Conservation (phyloP, 202 grass and related monocot species). For the Digitaria exilis region DNA sequence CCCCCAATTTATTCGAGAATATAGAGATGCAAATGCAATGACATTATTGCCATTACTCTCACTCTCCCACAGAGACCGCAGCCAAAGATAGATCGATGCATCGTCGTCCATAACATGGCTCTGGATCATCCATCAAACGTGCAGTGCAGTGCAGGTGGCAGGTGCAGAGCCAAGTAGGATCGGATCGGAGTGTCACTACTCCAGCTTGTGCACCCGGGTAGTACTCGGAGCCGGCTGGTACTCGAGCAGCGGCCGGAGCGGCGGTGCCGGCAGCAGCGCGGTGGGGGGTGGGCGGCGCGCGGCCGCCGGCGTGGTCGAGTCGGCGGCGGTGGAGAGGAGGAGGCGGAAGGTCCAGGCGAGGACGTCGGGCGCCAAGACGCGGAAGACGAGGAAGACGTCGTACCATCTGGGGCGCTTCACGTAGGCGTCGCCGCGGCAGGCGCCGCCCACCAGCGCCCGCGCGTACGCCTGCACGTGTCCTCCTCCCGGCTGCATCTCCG, state of each 20-base stretch:
- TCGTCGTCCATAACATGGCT: background rate
- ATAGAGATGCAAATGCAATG: background rate
- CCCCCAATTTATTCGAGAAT: too few species aligned
- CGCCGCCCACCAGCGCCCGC: conserved; percentile 65
- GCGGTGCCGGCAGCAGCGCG: conserved; percentile 48
- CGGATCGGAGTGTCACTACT: conserved; percentile 32
- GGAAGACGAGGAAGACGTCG: conserved; percentile 82
- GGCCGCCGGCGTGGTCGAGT: background rate
- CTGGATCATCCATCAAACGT: background rate
- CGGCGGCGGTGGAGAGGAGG: conserved; percentile 46
- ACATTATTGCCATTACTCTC: background rate
- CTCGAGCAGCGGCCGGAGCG: conserved; percentile 53
- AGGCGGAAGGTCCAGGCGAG: conserved; percentile 81
- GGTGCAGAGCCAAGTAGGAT: too few species aligned
- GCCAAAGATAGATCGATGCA: background rate
- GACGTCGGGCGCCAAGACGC: conserved; percentile 73
- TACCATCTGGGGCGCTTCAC: conserved; percentile 69
- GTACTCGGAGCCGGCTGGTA: conserved; percentile 40
- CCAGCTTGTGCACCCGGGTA: conserved; percentile 48
- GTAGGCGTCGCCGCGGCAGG: conserved; percentile 71
- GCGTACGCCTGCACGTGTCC: conserved; percentile 59
- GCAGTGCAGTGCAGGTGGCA: too few species aligned
- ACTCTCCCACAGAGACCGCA: too few species aligned
- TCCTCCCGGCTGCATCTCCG: conserved; percentile 49
- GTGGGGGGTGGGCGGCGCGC: background rate